A percentile compares a stretch with the other conserved stretches of the same genome.
phyloP scores from a whole-genome alignment of 2,329 filamentous ascomycete genomes.

The Cytospora piceicola region DNA sequence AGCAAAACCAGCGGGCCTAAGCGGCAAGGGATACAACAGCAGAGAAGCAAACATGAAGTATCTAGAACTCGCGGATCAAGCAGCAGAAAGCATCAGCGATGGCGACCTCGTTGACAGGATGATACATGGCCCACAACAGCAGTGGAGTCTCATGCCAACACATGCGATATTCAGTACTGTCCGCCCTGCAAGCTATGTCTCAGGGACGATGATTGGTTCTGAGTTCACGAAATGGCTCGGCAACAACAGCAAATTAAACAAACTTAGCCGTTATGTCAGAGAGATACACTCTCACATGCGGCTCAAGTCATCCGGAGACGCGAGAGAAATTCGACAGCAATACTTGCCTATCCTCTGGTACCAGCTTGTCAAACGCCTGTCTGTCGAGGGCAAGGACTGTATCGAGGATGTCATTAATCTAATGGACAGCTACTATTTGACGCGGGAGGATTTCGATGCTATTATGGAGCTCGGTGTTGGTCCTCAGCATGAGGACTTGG shows the following conservation, averaged over 20 bases:
- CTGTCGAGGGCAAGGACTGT: slow-evolving; percentile 78
- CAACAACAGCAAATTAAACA: slow-evolving; percentile 86
- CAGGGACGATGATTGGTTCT: slow-evolving; percentile 75
- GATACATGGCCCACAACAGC: slow-evolving; percentile 97
- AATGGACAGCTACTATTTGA: slow-evolving; percentile 97
- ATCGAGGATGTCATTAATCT: slow-evolving; percentile 85
- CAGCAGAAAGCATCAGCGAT: slow-evolving; percentile 95
- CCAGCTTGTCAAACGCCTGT: slow-evolving; percentile 73
- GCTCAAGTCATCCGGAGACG: slow-evolving; percentile 83
- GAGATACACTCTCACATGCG: slow-evolving; percentile 98
- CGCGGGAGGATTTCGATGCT: slow-evolving; percentile 90
- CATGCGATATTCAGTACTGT: slow-evolving; percentile 97
- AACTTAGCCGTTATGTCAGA: slow-evolving; percentile 78
- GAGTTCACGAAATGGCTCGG: slow-evolving; percentile 91
- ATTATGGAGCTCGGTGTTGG: slow-evolving; percentile 91
- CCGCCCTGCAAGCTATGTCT: slow-evolving; percentile 82
- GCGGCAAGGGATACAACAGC: slow-evolving; percentile 59
- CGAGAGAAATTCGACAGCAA: slow-evolving; percentile 91
- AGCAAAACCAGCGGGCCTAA: slow-evolving; percentile 72
- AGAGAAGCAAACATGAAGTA: slow-evolving; percentile 76
- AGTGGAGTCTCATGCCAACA: slow-evolving; percentile 97
- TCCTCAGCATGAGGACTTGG: slow-evolving; percentile 72
- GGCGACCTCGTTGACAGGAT: slow-evolving; percentile 95
- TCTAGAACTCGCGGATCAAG: slow-evolving; percentile 84
- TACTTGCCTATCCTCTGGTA: slow-evolving; percentile 91